Conservation (phyloP, 148 eudicot genomes). For the Gaultheria prostrata region DNA sequence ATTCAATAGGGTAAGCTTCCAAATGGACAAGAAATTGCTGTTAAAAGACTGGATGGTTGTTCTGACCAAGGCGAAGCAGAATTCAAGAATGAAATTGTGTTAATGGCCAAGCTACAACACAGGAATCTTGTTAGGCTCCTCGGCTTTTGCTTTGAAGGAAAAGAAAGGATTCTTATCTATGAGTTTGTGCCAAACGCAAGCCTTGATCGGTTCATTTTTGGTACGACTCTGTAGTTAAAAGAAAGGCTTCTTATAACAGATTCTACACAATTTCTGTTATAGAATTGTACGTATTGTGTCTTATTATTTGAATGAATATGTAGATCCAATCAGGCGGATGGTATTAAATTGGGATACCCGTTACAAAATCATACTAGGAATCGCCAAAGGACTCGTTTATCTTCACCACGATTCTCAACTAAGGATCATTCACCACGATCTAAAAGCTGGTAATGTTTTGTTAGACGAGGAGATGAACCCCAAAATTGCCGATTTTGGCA, state of each 20-base stretch:
- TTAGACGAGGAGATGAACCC: slow-evolving; percentile 30
- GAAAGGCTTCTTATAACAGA: too few relatives aligned
- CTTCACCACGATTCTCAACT: slow-evolving; percentile 32
- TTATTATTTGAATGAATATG: neutral
- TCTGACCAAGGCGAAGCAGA: slow-evolving; percentile 33
- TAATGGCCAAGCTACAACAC: slow-evolving; percentile 32
- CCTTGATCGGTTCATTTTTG: slow-evolving; percentile 28
- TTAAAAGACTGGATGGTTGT: slow-evolving; percentile 22
- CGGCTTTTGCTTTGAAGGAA: slow-evolving; percentile 22
- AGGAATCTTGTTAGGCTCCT: slow-evolving; percentile 23
- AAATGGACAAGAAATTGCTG: slow-evolving; percentile 29
- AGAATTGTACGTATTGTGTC: neutral
- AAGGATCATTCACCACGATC: slow-evolving; percentile 33
- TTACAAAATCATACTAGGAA: slow-evolving; percentile 25
- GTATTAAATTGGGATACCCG: slow-evolving; percentile 28
- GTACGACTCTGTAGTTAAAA: slow-evolving; percentile 19
- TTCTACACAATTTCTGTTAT: too few relatives aligned
- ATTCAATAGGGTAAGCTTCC: slow-evolving; percentile 26
- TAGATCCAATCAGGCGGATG: slow-evolving; percentile 24
- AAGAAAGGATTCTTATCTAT: slow-evolving; percentile 27
- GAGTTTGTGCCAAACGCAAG: slow-evolving; percentile 33
- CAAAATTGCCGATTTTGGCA: slow-evolving; percentile 10
- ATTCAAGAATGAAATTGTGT: slow-evolving; percentile 33
- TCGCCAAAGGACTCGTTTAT: slow-evolving; percentile 27
- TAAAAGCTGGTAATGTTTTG: slow-evolving; percentile 32